Percentiles rank a stretch among this genome's conserved stretches.
phyloP scores from a whole-genome alignment of 805 yeast species.

The Jamesozyma piceae region DNA sequence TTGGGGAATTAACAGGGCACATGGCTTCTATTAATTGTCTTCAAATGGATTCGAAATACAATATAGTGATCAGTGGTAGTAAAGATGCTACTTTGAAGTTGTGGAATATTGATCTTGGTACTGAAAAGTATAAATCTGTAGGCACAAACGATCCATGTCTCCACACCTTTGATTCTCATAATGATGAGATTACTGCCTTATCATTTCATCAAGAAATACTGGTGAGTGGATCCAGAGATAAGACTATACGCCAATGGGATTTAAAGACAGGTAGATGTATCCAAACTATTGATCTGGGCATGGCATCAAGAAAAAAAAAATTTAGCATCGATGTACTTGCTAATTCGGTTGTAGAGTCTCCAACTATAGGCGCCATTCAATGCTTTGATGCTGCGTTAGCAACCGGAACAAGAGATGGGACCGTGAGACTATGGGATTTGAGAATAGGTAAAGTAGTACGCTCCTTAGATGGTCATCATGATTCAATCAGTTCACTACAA shows the following conservation, averaged over 20 bases:
- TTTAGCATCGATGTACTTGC: conserved; percentile 4
- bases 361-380: conserved; percentile 57
- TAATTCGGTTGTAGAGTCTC: conserved; percentile 12
- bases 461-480: conserved; percentile 56
- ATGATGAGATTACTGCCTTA: conserved; percentile 57
- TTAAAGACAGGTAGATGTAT: conserved; percentile 52
- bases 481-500: conserved; percentile 55
- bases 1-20: conserved; percentile 57
- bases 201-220: conserved; percentile 43
- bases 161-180: conserved; percentile 51
- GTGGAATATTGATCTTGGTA: conserved; percentile 42
- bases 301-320: conserved; percentile 13
- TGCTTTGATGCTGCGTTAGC: conserved; percentile 69
- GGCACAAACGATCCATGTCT: conserved; percentile 28
- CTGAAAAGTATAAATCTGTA: conserved; percentile 11
- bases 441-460: conserved; percentile 59
- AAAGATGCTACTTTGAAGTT: conserved; percentile 53
- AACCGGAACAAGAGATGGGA: conserved; percentile 67
- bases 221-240: conserved; percentile 61
- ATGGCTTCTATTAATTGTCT: conserved; percentile 49
- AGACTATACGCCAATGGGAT: conserved; percentile 73
- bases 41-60: conserved; percentile 42
- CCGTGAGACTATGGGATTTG: conserved; percentile 67
- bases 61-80: conserved; percentile 42
- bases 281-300: conserved; percentile 54